phyloP scores from a whole-genome alignment of 192 early-diverging fungal species.

The Chytriomyces sp. region DNA sequence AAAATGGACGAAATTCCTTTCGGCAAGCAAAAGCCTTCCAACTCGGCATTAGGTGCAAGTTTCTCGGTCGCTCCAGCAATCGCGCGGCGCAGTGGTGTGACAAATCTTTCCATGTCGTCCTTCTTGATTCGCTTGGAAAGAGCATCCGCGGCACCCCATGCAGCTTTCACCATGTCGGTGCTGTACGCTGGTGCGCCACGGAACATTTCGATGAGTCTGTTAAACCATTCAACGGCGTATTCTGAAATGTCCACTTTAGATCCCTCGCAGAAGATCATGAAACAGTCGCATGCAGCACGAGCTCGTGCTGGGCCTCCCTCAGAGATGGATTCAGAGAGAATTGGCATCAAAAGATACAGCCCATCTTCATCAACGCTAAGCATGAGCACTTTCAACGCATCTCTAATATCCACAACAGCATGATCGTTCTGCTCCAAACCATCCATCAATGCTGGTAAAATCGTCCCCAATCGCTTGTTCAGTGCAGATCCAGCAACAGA shows the following conservation, averaged over 20 bases:
- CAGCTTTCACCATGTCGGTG: conserved; percentile 66
- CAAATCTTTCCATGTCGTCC: conserved; percentile 85
- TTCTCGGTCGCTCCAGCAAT: conserved; percentile 64
- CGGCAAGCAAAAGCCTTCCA: conserved; percentile 89
- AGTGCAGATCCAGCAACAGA: conserved; percentile 87
- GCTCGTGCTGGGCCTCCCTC: conserved; percentile 20
- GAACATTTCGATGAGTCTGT: conserved; percentile 74
- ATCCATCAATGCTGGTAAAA: conserved; percentile 82
- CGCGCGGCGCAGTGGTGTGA: conserved; percentile 69
- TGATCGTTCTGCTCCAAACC: conserved; percentile 73
- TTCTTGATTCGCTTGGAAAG: conserved; percentile 83
- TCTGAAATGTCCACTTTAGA: conserved; percentile 59
- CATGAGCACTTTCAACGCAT: conserved; percentile 75
- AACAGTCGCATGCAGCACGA: conserved; percentile 64
- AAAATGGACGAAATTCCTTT: conserved; percentile 91
- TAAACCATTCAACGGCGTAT: conserved; percentile 84
- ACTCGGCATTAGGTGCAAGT: conserved; percentile 42
- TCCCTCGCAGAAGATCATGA: conserved; percentile 70
- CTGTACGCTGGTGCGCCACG: conserved; percentile 49
- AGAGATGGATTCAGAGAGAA: conserved; percentile 71
- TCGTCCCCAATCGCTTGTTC: conserved; percentile 79
- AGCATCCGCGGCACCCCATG: conserved; percentile 82
- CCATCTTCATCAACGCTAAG: conserved; percentile 82
- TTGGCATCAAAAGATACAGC: conserved; percentile 75
- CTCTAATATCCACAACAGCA: conserved; percentile 69